Evolutionary conservation across 2,329 filamentous ascomycete genomes (phyloP).

Genomic region (Periglandula ipomoeae): DNA sequence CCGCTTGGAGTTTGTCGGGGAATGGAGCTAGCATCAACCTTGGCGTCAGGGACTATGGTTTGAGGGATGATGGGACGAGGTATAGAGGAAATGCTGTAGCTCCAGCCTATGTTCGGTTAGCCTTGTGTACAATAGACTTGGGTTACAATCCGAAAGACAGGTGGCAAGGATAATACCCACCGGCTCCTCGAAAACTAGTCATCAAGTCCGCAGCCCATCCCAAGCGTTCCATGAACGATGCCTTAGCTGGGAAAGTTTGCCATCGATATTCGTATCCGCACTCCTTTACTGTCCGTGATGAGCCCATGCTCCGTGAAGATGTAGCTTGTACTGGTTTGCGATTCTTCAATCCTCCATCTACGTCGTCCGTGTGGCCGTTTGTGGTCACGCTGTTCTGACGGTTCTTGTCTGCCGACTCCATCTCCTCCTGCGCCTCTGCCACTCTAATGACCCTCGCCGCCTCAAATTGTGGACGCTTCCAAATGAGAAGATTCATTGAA

Average conservation of each 20-base stretch:
- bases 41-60: constrained; percentile 22
- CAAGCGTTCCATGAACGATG: constrained; percentile 38
- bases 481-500: constrained; percentile 40
- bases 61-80: constrained; percentile 36
- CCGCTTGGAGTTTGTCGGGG: constrained; percentile 35
- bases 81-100: constrained; percentile 41
- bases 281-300: not conserved
- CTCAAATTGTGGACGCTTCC: constrained; percentile 47
- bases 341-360: constrained; percentile 10
- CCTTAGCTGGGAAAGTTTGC: constrained; percentile 47
- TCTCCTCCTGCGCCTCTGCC: not conserved
- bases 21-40: constrained; percentile 31
- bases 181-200: constrained; percentile 43
- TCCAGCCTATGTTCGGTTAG: constrained; percentile 40
- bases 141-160: no score
- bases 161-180: no score
- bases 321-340: constrained; percentile 9
- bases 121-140: no score
- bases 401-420: not conserved
- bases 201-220: constrained; percentile 48
- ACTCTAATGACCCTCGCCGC: constrained; percentile 38
- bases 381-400: not conserved
- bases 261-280: constrained; percentile 44
- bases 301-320: not conserved
- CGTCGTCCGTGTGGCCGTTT: not conserved